phyloP scores from a whole-genome alignment of 2,329 filamentous ascomycete species.

The Neonectria ditissima region DNA sequence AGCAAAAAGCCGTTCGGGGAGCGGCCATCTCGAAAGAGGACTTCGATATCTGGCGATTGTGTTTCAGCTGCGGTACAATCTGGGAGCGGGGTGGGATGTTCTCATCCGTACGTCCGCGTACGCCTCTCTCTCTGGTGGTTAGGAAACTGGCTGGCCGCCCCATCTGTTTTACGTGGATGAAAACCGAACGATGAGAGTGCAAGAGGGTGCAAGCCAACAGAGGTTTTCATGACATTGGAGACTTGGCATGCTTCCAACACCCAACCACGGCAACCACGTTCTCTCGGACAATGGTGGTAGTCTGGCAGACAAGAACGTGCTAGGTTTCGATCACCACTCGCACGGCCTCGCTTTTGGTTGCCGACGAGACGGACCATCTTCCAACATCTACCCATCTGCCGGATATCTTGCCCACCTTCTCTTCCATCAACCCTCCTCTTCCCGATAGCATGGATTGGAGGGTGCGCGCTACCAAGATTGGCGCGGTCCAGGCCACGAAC shows the following conservation, averaged over 20 bases:
- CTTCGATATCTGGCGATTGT: slow-evolving; percentile 19
- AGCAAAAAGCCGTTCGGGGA: slow-evolving; percentile 17
- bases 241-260: neutral
- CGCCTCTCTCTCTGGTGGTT: neutral
- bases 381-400: slow-evolving; percentile 28
- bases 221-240: neutral
- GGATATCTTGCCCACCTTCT: slow-evolving; percentile 36
- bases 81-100: neutral
- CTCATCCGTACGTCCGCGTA: slow-evolving; percentile 8
- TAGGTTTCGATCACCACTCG: neutral
- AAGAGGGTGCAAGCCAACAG: neutral
- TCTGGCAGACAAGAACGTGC: neutral
- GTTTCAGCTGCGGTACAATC: slow-evolving; percentile 20
- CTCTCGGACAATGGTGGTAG: neutral
- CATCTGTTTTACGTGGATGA: neutral
- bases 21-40: slow-evolving; percentile 2
- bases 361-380: neutral
- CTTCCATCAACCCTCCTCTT: slow-evolving; percentile 19
- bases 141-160: neutral
- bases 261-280: slow-evolving; percentile 6
- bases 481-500: slow-evolving; percentile 23
- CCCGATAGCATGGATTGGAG: neutral
- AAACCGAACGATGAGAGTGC: neutral
- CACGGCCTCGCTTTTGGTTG: neutral
- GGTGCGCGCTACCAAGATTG: slow-evolving; percentile 25